These are phyloP conservation scores for Theobroma cacao DNA, from an alignment of 345 rosid genomes.

Conservation along the genomic window DNA sequence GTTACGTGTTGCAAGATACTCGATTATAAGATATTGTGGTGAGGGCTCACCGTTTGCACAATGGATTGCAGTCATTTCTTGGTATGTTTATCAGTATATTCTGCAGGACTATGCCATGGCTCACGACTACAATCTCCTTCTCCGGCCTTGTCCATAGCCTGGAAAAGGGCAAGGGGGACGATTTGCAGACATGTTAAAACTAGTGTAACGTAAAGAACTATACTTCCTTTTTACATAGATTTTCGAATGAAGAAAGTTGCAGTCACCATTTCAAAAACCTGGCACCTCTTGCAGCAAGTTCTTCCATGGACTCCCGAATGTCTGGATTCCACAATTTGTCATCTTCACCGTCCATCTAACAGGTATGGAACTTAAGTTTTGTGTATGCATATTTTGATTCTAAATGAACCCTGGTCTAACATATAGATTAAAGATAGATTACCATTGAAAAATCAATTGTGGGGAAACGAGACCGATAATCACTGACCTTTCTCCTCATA, in stretches of 20 bases:
- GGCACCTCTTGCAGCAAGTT: conserved; percentile 56
- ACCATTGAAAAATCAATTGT: conserved; percentile 74
- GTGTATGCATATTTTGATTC: too few relatives aligned
- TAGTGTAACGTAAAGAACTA: neutral
- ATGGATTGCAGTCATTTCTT: conserved; percentile 32
- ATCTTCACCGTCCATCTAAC: conserved; percentile 73
- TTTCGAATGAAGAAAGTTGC: neutral
- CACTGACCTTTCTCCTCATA: conserved; percentile 57
- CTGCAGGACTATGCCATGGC: conserved; percentile 65
- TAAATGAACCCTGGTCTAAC: neutral
- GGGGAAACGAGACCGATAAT: conserved; percentile 59
- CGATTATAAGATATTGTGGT: too few relatives aligned
- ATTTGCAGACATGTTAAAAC: neutral
- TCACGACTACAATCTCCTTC: conserved; percentile 74
- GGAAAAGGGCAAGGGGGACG: neutral
- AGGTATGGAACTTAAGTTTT: too few relatives aligned
- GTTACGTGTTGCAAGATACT: too few relatives aligned
- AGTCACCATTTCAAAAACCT: conserved; percentile 54
- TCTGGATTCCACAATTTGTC: conserved; percentile 56
- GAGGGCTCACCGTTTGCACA: conserved; percentile 35
- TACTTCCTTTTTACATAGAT: neutral
- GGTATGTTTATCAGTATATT: conserved; percentile 31
- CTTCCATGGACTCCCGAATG: conserved; percentile 48
- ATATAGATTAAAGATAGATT: conserved; percentile 9
- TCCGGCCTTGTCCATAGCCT: conserved; percentile 77